Evolutionary conservation across 176 grass and related monocot genomes (phyloP).

Genomic region (Chloris gayana): DNA sequence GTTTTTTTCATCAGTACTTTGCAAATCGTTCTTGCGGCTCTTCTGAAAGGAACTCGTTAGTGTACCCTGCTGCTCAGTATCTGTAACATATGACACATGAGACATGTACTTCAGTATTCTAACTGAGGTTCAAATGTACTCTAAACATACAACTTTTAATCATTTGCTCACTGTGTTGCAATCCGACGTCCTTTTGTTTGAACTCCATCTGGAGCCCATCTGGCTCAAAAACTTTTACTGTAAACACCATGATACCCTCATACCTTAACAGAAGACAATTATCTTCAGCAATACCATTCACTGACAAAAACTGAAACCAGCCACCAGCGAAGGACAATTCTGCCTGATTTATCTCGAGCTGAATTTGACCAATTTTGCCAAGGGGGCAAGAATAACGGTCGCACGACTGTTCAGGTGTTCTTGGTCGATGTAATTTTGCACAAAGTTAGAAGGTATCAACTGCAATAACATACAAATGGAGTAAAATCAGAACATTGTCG

Average conservation of each 20-base stretch:
- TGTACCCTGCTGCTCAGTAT: not conserved
- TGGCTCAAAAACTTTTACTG: slow-evolving; percentile 4
- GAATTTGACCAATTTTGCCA: slow-evolving; percentile 15
- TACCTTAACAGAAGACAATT: slow-evolving; percentile 30
- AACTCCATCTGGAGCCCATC: slow-evolving; percentile 21
- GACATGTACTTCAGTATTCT: not conserved
- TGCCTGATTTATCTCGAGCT: not conserved
- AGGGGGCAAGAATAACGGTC: not conserved
- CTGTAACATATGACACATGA: not conserved
- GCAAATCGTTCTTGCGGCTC: not conserved
- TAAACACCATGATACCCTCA: slow-evolving; percentile 35
- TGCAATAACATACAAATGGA: not conserved
- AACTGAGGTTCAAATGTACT: not conserved
- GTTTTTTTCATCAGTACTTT: not conserved
- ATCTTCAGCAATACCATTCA: slow-evolving; percentile 4
- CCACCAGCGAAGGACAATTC: slow-evolving; percentile 21
- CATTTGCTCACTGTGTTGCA: no score
- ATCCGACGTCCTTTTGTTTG: not conserved
- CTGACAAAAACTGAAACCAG: slow-evolving; percentile 22
- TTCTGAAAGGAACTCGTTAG: not conserved
- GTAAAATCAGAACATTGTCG: not conserved
- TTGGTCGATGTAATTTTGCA: not conserved
- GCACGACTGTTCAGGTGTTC: not conserved
- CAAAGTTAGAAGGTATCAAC: slow-evolving; percentile 32
- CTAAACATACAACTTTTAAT: no score